Conservation (phyloP, 78 protist species). For the Salpingoeca rosetta region DNA sequence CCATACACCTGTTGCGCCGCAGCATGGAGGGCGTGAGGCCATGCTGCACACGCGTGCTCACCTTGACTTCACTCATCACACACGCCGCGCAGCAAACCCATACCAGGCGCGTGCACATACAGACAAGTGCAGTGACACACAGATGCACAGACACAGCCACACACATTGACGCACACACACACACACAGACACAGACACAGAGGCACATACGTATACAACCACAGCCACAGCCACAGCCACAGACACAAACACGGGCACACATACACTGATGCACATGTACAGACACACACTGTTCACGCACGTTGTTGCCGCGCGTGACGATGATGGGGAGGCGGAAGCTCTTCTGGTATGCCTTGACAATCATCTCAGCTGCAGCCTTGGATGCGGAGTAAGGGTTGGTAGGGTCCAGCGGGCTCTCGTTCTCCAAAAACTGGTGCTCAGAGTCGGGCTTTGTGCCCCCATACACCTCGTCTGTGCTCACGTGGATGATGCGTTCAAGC, state of each 20-base stretch:
- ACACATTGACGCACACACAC: no score
- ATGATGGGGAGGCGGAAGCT: constrained; percentile 60
- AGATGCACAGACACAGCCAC: no score
- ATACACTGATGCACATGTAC: background rate
- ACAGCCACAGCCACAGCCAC: no score
- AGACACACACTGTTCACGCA: background rate
- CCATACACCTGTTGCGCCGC: constrained; percentile 80
- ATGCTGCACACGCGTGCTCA: no score
- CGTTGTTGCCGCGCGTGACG: constrained; percentile 83
- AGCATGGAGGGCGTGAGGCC: background rate
- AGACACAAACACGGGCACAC: no score
- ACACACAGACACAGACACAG: no score
- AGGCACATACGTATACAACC: no score
- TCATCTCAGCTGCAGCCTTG: constrained; percentile 77
- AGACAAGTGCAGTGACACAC: no score
- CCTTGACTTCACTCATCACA: no score
- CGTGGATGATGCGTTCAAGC: constrained; percentile 71
- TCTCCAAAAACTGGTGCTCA: background rate
- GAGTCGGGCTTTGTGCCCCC: constrained; percentile 37
- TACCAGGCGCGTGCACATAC: no score
- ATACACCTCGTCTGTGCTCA: constrained; percentile 89
- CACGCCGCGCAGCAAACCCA: no score
- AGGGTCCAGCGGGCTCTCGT: constrained; percentile 48
- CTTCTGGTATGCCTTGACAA: constrained; percentile 42
- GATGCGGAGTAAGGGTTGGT: constrained; percentile 87